Evolutionary conservation across 2,329 filamentous ascomycete genomes (phyloP).

Genomic region (Epichloe elymi): DNA sequence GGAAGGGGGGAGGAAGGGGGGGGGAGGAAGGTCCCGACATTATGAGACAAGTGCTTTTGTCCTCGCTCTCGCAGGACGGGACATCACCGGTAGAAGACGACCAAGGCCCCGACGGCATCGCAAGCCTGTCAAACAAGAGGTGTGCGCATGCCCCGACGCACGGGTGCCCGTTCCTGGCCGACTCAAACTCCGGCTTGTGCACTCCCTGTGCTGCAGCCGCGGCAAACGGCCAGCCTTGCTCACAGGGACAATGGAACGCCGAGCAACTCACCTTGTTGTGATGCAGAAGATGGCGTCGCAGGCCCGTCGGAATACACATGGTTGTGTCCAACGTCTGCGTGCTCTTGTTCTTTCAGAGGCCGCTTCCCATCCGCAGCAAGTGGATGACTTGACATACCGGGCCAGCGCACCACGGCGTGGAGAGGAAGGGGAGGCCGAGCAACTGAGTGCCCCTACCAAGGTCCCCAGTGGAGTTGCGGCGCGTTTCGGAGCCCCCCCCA

Average conservation of each 20-base stretch:
- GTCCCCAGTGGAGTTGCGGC: no score
- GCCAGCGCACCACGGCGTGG: no score
- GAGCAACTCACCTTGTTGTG: background rate
- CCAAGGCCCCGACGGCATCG: constrained; percentile 4
- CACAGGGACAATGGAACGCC: background rate
- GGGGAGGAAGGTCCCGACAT: background rate
- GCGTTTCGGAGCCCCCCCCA: no score
- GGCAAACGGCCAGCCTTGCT: constrained; percentile 14
- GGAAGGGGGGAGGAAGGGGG: no score
- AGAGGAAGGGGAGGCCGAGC: no score
- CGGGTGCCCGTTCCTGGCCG: constrained; percentile 14
- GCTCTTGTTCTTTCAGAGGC: no score
- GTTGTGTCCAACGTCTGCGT: no score
- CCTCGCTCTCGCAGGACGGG: background rate
- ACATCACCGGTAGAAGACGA: background rate
- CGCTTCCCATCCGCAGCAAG: no score
- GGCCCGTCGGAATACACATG: background rate
- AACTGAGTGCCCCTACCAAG: fast-evolving
- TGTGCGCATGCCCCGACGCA: constrained; percentile 16
- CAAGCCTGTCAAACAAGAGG: constrained; percentile 14
- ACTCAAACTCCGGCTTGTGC: constrained; percentile 16
- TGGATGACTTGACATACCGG: no score
- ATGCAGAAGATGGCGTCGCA: background rate
- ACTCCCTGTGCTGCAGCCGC: constrained; percentile 12
- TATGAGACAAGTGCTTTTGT: constrained; percentile 1